Evolutionary conservation across 345 rosid species (phyloP), one percentile per base, ranked within the genome.

Genomic region (Eucalyptus grandis): DNA sequence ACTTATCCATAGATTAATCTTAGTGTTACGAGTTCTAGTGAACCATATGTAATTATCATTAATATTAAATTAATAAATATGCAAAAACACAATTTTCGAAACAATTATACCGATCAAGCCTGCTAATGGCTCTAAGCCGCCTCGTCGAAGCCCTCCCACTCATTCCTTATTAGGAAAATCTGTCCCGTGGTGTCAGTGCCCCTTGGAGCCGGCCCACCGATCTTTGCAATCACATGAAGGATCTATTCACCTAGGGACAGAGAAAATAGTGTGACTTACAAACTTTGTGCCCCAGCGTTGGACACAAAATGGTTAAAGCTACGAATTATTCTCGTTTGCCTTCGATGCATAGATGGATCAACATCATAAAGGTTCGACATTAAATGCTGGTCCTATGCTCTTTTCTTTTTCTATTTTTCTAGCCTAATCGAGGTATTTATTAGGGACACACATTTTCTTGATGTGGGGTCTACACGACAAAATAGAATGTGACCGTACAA

Each of bases 91-190:
- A 58, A 26, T 58, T 58, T 26, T 26, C 14, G 14, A 26, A 58
- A 58, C n/a, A 26, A 26, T 24, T 58, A 26, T 26, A 2, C 2
- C 0, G 14, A 10, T 11, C 0, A 5, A 0, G n/a, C 65, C 65
- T 26, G 1, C 14, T 58, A 26, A 26, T 27, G n/a, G 14, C n/a
- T 58, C 14, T 1, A 27, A 27, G 6, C 7, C 15, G n/a, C 67
- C 65, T 58, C 1, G n/a, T 5, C 14, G 2, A 27, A 58, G 14
- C 11, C 3, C 65, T 21, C 1, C 14, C 67, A 26, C 7, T 27
- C n/a, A 3, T 58, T 58, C n/a, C n/a, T 58, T 58, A 26, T 2
- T 11, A 58, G 1, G 67, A 58, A 27, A 60, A 60, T 6, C 3
- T 12, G n/a, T 26, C 67, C n/a, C 67, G 6, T 5, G 15, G n/a